These are phyloP conservation scores for Sporothrix variecibatus DNA, from an alignment of 2,329 filamentous ascomycete genomes.

Conservation along the genomic window DNA sequence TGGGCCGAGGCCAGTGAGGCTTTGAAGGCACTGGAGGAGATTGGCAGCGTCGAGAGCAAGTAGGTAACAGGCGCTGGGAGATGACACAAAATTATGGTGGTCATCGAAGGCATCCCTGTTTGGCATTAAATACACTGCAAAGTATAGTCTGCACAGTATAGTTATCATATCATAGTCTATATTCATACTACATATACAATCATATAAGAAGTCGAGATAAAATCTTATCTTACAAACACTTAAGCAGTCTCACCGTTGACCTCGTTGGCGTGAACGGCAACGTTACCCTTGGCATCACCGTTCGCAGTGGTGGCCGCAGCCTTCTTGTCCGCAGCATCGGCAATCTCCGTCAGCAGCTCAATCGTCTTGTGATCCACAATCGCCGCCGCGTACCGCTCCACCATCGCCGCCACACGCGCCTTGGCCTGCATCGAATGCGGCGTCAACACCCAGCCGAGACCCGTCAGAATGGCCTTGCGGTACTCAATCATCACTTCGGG, in stretches of 20 bases:
- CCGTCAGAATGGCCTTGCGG: slow-evolving; percentile 38
- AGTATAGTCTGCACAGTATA: neutral
- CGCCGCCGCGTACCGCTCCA: slow-evolving; percentile 38
- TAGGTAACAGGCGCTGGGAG: neutral
- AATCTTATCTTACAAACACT: neutral
- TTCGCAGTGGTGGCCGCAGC: neutral
- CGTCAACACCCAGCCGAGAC: slow-evolving; percentile 41
- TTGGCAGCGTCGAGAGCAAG: slow-evolving; percentile 39
- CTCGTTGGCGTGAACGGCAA: neutral
- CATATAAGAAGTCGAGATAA: neutral
- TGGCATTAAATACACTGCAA: neutral
- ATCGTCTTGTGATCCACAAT: slow-evolving; percentile 39
- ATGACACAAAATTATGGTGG: neutral
- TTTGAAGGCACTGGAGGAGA: slow-evolving; percentile 32
- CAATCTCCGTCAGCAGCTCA: slow-evolving; percentile 8
- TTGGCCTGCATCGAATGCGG: slow-evolving; percentile 41
- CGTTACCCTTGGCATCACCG: neutral
- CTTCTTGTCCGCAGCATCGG: neutral
- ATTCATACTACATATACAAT: neutral
- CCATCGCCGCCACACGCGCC: slow-evolving; percentile 39
- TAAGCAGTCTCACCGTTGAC: neutral
- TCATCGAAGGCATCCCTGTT: neutral
- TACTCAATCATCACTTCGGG: slow-evolving; percentile 35
- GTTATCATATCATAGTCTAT: neutral
- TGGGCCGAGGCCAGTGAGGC: slow-evolving; percentile 39